A percentile compares a stretch with the other conserved stretches of the same genome.
These are phyloP conservation scores for Elsinoe perseae DNA, from an alignment of 2,329 filamentous ascomycete species.

Conservation along the genomic window DNA sequence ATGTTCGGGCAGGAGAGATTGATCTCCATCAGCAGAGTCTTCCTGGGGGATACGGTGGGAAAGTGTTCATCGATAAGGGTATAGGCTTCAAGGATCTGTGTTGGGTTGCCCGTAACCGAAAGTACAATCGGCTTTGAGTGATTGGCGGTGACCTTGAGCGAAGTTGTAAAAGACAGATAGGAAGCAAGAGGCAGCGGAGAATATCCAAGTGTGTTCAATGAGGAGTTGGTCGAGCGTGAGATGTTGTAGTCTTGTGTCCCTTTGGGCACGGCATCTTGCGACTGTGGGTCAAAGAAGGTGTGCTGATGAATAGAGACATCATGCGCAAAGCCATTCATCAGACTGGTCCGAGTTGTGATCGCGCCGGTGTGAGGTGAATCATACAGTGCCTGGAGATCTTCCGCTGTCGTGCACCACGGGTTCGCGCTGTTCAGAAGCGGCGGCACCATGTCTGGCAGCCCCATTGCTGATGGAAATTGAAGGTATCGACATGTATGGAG, in stretches of 20 bases:
- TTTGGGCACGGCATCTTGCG: slow-evolving; percentile 23
- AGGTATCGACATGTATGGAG: not conserved
- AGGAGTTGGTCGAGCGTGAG: slow-evolving; percentile 22
- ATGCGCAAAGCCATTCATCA: slow-evolving; percentile 58
- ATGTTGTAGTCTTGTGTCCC: slow-evolving; percentile 12
- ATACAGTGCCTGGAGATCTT: slow-evolving; percentile 56
- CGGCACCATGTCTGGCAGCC: slow-evolving; percentile 47
- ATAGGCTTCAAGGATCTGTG: slow-evolving; percentile 53
- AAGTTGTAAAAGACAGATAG: slow-evolving; percentile 51
- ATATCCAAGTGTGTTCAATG: slow-evolving; percentile 66
- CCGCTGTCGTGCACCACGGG: slow-evolving; percentile 63
- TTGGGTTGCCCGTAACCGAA: slow-evolving; percentile 59
- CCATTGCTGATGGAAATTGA: slow-evolving; percentile 19
- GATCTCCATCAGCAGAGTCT: slow-evolving; percentile 61
- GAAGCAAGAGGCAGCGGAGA: slow-evolving; percentile 53
- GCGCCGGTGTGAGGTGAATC: slow-evolving; percentile 57
- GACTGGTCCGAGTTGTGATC: slow-evolving; percentile 64
- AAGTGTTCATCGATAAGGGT: slow-evolving; percentile 37
- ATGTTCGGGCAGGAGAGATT: slow-evolving; percentile 78
- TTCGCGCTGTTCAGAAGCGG: slow-evolving; percentile 68
- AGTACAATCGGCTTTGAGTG: slow-evolving; percentile 56
- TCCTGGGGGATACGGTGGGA: slow-evolving; percentile 23
- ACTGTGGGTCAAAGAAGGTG: slow-evolving; percentile 52
- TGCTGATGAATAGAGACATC: slow-evolving; percentile 55
- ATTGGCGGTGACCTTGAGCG: slow-evolving; percentile 43